Evolutionary conservation across 306 rosid genomes (phyloP).

Genomic region (Vigna unguiculata): DNA sequence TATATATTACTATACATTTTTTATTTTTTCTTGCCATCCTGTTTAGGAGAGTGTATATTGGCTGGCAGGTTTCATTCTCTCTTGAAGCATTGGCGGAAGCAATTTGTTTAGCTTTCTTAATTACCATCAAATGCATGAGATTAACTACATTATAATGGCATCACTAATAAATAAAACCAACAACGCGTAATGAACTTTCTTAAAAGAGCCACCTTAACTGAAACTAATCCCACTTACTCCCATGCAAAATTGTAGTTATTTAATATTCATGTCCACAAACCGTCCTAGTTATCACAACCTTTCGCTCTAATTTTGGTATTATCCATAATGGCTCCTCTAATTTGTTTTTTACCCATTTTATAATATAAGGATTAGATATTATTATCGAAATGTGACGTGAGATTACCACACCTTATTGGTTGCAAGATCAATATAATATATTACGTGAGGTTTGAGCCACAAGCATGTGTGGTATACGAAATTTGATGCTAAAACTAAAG

Average conservation of each 20-base stretch:
- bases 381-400: background rate
- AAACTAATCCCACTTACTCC: conserved; percentile 34
- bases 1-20: too few relatives aligned
- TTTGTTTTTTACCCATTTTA: conserved; percentile 17
- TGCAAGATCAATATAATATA: conserved; percentile 9
- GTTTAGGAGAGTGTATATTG: background rate
- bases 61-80: background rate
- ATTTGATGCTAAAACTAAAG: background rate
- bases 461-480: background rate
- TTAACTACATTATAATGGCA: conserved; percentile 10
- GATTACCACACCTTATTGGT: background rate
- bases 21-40: too few relatives aligned
- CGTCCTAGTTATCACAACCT: conserved; percentile 25
- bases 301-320: background rate
- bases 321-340: background rate
- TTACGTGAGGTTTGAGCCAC: background rate
- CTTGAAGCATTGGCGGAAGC: background rate
- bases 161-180: conserved; percentile 1
- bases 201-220: conserved; percentile 27
- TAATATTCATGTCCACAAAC: conserved; percentile 20
- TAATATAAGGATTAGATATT: background rate
- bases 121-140: conserved; percentile 18
- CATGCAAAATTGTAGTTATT: conserved; percentile 23
- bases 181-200: background rate
- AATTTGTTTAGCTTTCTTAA: background rate